Conservation (phyloP, 2,329 filamentous ascomycete genomes). For the Arthrinium phaeospermum region DNA sequence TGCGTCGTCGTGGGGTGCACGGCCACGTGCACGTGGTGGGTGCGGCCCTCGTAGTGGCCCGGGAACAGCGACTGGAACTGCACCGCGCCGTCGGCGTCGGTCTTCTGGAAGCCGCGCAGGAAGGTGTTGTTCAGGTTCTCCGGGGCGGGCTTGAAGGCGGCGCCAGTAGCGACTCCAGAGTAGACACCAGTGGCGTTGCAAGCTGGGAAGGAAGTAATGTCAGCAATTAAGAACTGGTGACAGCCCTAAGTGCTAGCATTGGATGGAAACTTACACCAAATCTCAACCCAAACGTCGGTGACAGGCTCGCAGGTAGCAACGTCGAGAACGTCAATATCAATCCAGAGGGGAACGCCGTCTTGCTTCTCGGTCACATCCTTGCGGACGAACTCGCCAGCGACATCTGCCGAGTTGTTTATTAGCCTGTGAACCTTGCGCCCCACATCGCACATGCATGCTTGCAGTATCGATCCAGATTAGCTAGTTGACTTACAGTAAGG, state of each 20-base stretch:
- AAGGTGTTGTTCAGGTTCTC: slow-evolving; percentile 49
- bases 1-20: slow-evolving; percentile 47
- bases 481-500: slow-evolving; percentile 53
- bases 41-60: slow-evolving; percentile 51
- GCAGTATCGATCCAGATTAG: background rate
- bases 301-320: slow-evolving; percentile 59
- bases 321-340: slow-evolving; percentile 61
- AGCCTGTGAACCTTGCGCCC: background rate
- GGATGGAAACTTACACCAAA: slow-evolving; percentile 45
- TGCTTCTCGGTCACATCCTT: slow-evolving; percentile 53
- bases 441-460: background rate
- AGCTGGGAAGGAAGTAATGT: slow-evolving; percentile 1
- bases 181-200: slow-evolving; percentile 55
- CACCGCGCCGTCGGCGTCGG: slow-evolving; percentile 47
- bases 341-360: slow-evolving; percentile 51
- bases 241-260: background rate
- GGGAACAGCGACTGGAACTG: slow-evolving; percentile 50
- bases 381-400: slow-evolving; percentile 57
- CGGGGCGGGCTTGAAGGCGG: slow-evolving; percentile 46
- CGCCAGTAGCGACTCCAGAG: slow-evolving; percentile 48
- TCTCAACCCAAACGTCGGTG: slow-evolving; percentile 54
- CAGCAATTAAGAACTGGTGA: background rate
- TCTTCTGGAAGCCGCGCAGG: slow-evolving; percentile 48
- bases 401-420: slow-evolving; percentile 37
- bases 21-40: slow-evolving; percentile 56